Evolutionary conservation across 2,329 filamentous ascomycete genomes (phyloP).

Genomic region (Bisporella sp.): DNA sequence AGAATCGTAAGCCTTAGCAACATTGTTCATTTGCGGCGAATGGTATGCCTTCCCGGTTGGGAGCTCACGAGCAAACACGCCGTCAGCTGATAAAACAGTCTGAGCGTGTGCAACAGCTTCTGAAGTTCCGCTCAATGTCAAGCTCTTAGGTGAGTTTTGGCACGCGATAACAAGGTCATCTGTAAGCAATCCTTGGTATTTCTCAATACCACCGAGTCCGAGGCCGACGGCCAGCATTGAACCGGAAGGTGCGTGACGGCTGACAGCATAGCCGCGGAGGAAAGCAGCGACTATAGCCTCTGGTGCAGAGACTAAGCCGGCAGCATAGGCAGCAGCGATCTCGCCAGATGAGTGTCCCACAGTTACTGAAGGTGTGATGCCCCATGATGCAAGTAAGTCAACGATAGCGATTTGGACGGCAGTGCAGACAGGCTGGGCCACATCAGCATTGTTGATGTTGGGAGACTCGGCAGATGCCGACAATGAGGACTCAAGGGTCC

Average conservation of each 20-base stretch:
- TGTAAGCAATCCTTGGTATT: not conserved
- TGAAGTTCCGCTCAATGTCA: conserved; percentile 15
- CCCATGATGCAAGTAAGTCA: conserved; percentile 13
- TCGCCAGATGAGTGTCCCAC: conserved; percentile 24
- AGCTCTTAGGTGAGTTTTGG: conserved; percentile 19
- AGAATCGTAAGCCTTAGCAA: conserved; percentile 8
- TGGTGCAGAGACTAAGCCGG: conserved; percentile 12
- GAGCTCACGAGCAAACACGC: conserved; percentile 26
- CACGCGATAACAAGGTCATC: conserved; percentile 22
- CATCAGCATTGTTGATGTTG: conserved; percentile 6
- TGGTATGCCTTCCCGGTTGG: conserved; percentile 36
- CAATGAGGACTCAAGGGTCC: too few relatives aligned
- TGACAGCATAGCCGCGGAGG: not conserved
- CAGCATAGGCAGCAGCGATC: conserved; percentile 30
- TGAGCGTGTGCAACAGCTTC: conserved; percentile 2
- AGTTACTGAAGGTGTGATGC: conserved; percentile 12
- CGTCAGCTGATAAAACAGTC: conserved; percentile 2
- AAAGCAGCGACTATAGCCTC: not conserved
- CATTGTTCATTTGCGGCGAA: conserved; percentile 23
- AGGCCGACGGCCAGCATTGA: not conserved
- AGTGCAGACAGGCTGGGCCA: conserved; percentile 11
- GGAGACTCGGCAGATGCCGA: too few relatives aligned
- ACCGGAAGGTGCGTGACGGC: not conserved
- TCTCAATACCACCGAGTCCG: not conserved
- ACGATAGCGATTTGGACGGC: conserved; percentile 20